phyloP scores from a whole-genome alignment of 768 basidiomycete genomes.

The Serpula lacrymans region DNA sequence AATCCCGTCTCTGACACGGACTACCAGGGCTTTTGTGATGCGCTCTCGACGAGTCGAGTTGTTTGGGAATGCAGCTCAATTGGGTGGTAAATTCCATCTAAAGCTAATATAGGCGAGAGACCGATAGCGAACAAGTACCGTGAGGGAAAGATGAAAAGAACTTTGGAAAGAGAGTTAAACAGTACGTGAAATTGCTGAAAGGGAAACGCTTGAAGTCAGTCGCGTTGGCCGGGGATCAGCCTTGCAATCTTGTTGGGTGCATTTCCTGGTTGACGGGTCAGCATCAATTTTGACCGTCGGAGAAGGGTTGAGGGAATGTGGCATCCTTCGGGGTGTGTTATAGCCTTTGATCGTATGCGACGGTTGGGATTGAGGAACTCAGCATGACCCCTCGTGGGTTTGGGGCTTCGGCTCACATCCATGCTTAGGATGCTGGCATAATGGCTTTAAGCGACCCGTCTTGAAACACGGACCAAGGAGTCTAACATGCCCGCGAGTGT shows the following conservation, averaged over 20 bases:
- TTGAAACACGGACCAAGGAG: slow-evolving; percentile 87
- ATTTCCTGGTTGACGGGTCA: slow-evolving; percentile 59
- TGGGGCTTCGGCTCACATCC: slow-evolving; percentile 49
- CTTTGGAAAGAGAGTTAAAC: slow-evolving; percentile 79
- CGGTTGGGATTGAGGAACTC: slow-evolving; percentile 60
- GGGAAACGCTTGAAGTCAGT: slow-evolving; percentile 76
- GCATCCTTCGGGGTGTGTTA: slow-evolving; percentile 63
- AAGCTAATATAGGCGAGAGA: slow-evolving; percentile 81
- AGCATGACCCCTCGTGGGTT: slow-evolving; percentile 49
- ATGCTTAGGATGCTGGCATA: slow-evolving; percentile 74
- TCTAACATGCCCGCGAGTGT: slow-evolving; percentile 82
- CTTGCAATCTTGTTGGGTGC: slow-evolving; percentile 47
- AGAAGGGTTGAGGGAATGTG: slow-evolving; percentile 60
- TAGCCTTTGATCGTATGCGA: slow-evolving; percentile 54
- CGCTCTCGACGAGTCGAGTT: slow-evolving; percentile 78
- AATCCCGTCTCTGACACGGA: slow-evolving; percentile 64
- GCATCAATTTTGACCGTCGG: slow-evolving; percentile 61
- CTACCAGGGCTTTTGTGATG: slow-evolving; percentile 63
- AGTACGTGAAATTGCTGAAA: slow-evolving; percentile 81
- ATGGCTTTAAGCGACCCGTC: slow-evolving; percentile 79
- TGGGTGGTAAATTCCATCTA: slow-evolving; percentile 84
- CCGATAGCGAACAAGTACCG: slow-evolving; percentile 83
- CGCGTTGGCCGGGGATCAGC: slow-evolving; percentile 52
- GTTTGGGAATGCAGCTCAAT: slow-evolving; percentile 84
- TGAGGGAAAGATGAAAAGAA: slow-evolving; percentile 83